Base-by-base conservation (phyloP, 2,329 filamentous ascomycete genomes). In the Dactylellina parvicollis region DNA sequence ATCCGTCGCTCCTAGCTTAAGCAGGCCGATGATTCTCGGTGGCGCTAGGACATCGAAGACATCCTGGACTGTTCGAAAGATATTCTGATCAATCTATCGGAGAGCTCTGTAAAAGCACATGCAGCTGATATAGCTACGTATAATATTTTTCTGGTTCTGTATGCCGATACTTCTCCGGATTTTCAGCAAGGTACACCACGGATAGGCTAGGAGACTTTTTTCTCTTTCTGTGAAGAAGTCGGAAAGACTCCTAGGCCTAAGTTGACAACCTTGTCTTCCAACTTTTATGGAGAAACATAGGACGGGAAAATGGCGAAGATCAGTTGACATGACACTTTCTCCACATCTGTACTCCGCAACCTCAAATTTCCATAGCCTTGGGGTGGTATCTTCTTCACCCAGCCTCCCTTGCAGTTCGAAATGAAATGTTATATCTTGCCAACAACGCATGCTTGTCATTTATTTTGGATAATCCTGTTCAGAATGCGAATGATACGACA, bases 301-400 rank as follows among this genome's bases (percentile, higher is more conserved):
- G 18, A 54, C 54, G 55, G 46, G 42, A 61, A 69, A 69, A 38
- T 36, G 55, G 40, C 22, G 64, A 28, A 26, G 55, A 69, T 69
- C 55, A 60, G 44, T 60, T 71, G 66, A 62, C 49, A 62, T 30
- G 32, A 42, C 22, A 28, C 14, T 10, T 71, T 71, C 66, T 71
- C 66, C 66, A 62, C 66, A 71, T 71, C 49, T 49, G 22, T 52
- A 47, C 67, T 72, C 67, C 67, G 59, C 67, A 65, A 36, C 24
- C 12, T 32, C 7, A 26, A 12, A 30, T 22, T 50, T 36, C 40
- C 12, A 18, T 30, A 32, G 67, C 28, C 30, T 44, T 18, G 46
- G 44, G 32, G 20, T 20, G 38, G 18, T 14, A 18, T 47, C 59
- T 55, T 14, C 30, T 60, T 46, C 36, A n/a, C 26, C 52, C 60